Evolutionary conservation across 2,329 filamentous ascomycete genomes (phyloP).

Genomic region (Ciborinia camelliae): DNA sequence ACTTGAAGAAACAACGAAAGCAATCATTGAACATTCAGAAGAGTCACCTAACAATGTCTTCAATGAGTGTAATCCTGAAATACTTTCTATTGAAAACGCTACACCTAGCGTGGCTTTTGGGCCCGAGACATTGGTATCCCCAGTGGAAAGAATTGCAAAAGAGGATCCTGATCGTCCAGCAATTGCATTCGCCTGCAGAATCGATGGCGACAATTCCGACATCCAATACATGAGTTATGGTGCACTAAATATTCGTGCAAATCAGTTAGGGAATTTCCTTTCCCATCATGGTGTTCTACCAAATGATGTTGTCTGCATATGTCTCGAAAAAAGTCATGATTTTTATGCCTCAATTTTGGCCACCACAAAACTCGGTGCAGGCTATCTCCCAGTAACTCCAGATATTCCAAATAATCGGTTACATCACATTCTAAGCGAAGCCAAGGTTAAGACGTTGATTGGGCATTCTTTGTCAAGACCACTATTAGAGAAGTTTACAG

Average conservation of each 20-base stretch:
- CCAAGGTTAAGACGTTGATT: slow-evolving; percentile 50
- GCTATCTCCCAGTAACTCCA: slow-evolving; percentile 75
- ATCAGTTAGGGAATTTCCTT: slow-evolving; percentile 59
- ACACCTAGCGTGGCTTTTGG: slow-evolving; percentile 21
- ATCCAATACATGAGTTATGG: slow-evolving; percentile 56
- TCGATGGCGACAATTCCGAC: slow-evolving; percentile 40
- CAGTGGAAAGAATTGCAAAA: slow-evolving; percentile 34
- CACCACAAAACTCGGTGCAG: slow-evolving; percentile 69
- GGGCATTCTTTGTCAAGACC: slow-evolving; percentile 36
- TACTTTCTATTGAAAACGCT: slow-evolving; percentile 35
- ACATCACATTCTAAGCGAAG: slow-evolving; percentile 58
- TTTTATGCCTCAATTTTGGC: slow-evolving; percentile 74
- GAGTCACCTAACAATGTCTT: slow-evolving; percentile 23
- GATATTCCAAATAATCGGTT: slow-evolving; percentile 63
- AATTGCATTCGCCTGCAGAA: slow-evolving; percentile 57
- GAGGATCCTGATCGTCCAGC: slow-evolving; percentile 54
- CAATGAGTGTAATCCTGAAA: slow-evolving; percentile 14
- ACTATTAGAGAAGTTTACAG: slow-evolving; percentile 24
- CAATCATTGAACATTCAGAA: slow-evolving; percentile 38
- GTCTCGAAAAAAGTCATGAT: slow-evolving; percentile 71
- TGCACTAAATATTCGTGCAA: slow-evolving; percentile 61
- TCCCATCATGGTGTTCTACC: slow-evolving; percentile 44
- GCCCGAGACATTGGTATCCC: slow-evolving; percentile 29
- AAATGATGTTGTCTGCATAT: slow-evolving; percentile 64
- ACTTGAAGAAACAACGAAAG: slow-evolving; percentile 51